Base-by-base conservation (phyloP, 176 grass and related monocot genomes). In the Phyllostachys edulis region DNA sequence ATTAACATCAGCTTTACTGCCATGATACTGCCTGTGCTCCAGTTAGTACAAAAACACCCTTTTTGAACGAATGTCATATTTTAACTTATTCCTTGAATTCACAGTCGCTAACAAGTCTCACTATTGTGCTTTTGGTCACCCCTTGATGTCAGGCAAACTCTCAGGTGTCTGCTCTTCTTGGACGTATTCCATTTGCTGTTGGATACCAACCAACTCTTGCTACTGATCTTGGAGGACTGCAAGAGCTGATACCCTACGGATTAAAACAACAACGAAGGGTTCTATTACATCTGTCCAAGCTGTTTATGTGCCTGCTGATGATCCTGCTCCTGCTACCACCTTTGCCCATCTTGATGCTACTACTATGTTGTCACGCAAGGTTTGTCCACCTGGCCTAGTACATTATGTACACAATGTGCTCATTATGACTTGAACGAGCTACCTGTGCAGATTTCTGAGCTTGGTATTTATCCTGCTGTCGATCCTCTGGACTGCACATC, bases 251-350 rank as follows among this genome's bases (percentile, higher is more conserved):
- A n/a, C n/a, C n/a, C n/a, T n/a, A n/a, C 78, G 92, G 44, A 97
- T 97, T 82, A 97, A 92, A 4, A 97, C 94, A 26, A 94, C 92
- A 72, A 92, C 89, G 86, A 97, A 97, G 84, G 94, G 94, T 79
- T 97, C 92, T 77, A 97, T 97, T 89, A 97, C 94, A 16, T 94
- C 94, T 49, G 92, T 97, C 46, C 94, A 97, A 85, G 94, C 94
- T 92, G 94, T 97, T 78, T 97, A 97, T 65, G 94, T 97, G 74
- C 94, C 94, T 89, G 94, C 94, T 86, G 94, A 94, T 97, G 94
- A 97, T 97, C 94, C 94, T 85, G 92, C 94, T 61, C 94, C 94
- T 49, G 94, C 94, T 63, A 97, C 92, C 66, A 97, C 94, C 40
- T 97, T 97, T 82, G 92, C 94, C 57, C 94, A 97, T 97, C 94